Evolutionary conservation across 345 rosid genomes (phyloP).

Genomic region (Rhizophora mangle): DNA sequence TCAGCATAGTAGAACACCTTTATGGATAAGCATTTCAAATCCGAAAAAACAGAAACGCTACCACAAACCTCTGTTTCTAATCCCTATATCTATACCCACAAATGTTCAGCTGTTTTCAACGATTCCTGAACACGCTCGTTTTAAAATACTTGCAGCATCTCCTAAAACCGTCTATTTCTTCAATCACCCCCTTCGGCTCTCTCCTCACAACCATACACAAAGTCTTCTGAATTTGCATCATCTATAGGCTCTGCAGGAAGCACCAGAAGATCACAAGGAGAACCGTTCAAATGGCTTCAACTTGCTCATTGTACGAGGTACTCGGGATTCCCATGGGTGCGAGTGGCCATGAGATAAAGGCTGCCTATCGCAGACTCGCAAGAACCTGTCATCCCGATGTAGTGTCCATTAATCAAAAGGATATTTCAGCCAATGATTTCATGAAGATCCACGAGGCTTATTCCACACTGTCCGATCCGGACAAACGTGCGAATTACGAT

Average conservation of each 20-base stretch:
- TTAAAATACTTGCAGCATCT: not conserved
- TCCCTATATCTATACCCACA: not conserved
- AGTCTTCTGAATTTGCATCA: not conserved
- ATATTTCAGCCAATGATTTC: constrained; percentile 43
- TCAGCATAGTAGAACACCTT: constrained; percentile 31
- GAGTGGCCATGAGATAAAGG: constrained; percentile 39
- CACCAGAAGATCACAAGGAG: not conserved
- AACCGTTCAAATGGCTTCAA: constrained; percentile 20
- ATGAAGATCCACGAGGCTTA: constrained; percentile 52
- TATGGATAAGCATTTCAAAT: constrained; percentile 36
- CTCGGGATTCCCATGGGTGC: constrained; percentile 49
- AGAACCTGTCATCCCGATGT: constrained; percentile 60
- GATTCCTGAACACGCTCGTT: not conserved
- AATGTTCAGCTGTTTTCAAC: not conserved
- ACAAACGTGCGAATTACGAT: constrained; percentile 51
- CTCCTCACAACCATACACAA: not conserved
- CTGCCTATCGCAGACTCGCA: constrained; percentile 56
- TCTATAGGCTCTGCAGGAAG: not conserved
- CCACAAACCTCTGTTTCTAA: not conserved
- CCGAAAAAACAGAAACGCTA: not conserved
- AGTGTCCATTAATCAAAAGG: constrained; percentile 37
- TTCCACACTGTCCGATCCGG: constrained; percentile 51
- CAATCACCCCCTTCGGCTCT: not conserved
- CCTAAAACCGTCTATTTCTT: not conserved
- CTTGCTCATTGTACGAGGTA: constrained; percentile 45